phyloP scores from a whole-genome alignment of 768 basidiomycete species.

The Hypholoma fasciculare region DNA sequence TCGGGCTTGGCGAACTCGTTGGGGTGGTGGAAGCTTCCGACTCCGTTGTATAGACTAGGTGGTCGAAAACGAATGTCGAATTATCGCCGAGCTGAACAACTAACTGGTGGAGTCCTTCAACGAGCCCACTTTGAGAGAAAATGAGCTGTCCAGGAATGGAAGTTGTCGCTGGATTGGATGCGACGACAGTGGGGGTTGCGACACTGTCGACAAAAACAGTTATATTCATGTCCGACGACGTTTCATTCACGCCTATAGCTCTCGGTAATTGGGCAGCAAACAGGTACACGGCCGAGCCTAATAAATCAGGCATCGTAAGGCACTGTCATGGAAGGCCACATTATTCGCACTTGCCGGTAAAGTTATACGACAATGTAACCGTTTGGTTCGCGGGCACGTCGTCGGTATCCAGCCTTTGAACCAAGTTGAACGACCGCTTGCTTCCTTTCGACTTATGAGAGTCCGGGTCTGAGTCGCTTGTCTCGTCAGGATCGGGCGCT shows the following conservation, averaged over 20 bases:
- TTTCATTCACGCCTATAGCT: slow-evolving; percentile 18
- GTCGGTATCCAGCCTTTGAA: slow-evolving; percentile 25
- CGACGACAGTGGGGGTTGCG: not conserved
- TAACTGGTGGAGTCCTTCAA: slow-evolving; percentile 41
- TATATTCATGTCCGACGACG: slow-evolving; percentile 42
- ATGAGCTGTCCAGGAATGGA: slow-evolving; percentile 31
- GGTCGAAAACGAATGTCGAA: slow-evolving; percentile 51
- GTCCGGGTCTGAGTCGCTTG: not conserved
- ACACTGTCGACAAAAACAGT: slow-evolving; percentile 43
- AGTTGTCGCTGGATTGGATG: slow-evolving; percentile 15
- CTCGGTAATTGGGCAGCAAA: slow-evolving; percentile 39
- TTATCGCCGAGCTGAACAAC: slow-evolving; percentile 41
- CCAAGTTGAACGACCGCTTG: not conserved
- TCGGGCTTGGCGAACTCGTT: slow-evolving; percentile 23
- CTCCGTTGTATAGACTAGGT: slow-evolving; percentile 38
- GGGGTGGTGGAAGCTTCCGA: slow-evolving; percentile 2
- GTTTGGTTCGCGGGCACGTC: slow-evolving; percentile 25
- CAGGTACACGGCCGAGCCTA: slow-evolving; percentile 51
- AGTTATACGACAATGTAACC: slow-evolving; percentile 40
- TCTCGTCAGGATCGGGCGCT: not conserved
- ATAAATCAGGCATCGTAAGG: slow-evolving; percentile 4
- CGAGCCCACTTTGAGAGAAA: slow-evolving; percentile 32
- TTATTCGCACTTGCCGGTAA: slow-evolving; percentile 35
- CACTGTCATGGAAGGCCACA: not conserved
- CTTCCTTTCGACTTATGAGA: not conserved